phyloP scores from a whole-genome alignment of 257 asterid species.

The Eustoma russellianum region DNA sequence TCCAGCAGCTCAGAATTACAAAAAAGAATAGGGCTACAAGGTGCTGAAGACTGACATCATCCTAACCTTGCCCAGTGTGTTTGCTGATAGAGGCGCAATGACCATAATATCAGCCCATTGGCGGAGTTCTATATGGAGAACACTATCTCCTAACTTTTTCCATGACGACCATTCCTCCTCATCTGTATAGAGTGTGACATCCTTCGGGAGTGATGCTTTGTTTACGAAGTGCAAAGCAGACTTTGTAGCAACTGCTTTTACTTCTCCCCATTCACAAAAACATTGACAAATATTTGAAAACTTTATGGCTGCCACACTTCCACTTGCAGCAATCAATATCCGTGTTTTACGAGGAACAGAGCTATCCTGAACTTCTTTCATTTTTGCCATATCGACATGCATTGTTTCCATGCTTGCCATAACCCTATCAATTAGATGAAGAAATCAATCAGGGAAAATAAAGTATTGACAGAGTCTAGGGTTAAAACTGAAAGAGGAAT shows the following conservation, averaged over 20 bases:
- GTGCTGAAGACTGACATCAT: neutral
- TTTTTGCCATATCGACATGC: slow-evolving; percentile 9
- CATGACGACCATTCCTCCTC: slow-evolving; percentile 85
- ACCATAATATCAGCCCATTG: slow-evolving; percentile 92
- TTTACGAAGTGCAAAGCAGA: slow-evolving; percentile 74
- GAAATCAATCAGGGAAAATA: neutral
- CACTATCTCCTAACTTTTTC: slow-evolving; percentile 66
- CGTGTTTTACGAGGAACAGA: slow-evolving; percentile 48
- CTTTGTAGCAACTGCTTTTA: slow-evolving; percentile 75
- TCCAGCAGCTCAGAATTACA: neutral
- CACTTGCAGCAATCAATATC: slow-evolving; percentile 80
- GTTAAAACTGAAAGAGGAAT: too few relatives aligned
- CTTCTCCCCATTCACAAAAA: slow-evolving; percentile 88
- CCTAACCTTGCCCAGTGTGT: slow-evolving; percentile 85
- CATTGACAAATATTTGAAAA: slow-evolving; percentile 72
- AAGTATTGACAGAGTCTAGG: too few relatives aligned
- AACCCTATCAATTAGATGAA: slow-evolving; percentile 21
- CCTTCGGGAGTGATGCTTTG: slow-evolving; percentile 48
- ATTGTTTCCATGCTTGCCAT: slow-evolving; percentile 31
- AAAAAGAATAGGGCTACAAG: neutral
- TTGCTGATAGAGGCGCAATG: slow-evolving; percentile 89
- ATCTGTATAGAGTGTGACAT: slow-evolving; percentile 59
- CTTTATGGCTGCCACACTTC: slow-evolving; percentile 87
- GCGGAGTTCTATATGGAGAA: slow-evolving; percentile 78
- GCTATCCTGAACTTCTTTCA: slow-evolving; percentile 21